phyloP scores from a whole-genome alignment of 805 yeast genomes.

The Lipomyces oligophaga region DNA sequence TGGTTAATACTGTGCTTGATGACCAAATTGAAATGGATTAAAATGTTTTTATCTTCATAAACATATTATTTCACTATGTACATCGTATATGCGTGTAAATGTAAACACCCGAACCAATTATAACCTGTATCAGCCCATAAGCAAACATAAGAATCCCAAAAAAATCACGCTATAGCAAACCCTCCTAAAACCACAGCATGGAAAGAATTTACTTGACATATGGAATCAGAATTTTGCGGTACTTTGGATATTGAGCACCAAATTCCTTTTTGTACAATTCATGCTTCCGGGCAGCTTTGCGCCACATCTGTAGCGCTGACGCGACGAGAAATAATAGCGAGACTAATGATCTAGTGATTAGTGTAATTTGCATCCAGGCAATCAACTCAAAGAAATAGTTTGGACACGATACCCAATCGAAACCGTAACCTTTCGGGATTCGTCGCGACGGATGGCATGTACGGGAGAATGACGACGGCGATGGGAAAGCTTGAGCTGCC shows the following conservation, averaged over 20 bases:
- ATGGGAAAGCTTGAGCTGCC: neutral
- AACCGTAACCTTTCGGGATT: constrained; percentile 82
- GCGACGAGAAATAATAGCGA: constrained; percentile 67
- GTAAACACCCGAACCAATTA: no score
- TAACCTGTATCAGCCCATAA: neutral
- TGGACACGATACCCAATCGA: constrained; percentile 79
- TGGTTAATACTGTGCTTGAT: no score
- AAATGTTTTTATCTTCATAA: no score
- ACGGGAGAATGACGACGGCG: neutral
- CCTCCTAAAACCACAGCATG: neutral
- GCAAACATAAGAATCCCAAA: constrained; percentile 1
- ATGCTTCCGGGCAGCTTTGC: constrained; percentile 90
- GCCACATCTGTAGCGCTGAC: constrained; percentile 76
- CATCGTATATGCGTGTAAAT: no score
- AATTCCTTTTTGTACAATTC: constrained; percentile 60
- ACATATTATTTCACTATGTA: no score
- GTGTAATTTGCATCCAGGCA: constrained; percentile 67
- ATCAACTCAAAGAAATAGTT: constrained; percentile 86
- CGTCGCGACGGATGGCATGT: constrained; percentile 56
- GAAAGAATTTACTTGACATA: constrained; percentile 47
- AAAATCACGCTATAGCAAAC: neutral
- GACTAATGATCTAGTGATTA: constrained; percentile 58
- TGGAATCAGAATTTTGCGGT: constrained; percentile 78
- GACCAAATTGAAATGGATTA: no score
- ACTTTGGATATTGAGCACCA: constrained; percentile 73